Percentiles rank a stretch among this genome's conserved stretches.
Conservation (phyloP, 768 basidiomycete genomes). For the Xanthoconium stramineum region DNA sequence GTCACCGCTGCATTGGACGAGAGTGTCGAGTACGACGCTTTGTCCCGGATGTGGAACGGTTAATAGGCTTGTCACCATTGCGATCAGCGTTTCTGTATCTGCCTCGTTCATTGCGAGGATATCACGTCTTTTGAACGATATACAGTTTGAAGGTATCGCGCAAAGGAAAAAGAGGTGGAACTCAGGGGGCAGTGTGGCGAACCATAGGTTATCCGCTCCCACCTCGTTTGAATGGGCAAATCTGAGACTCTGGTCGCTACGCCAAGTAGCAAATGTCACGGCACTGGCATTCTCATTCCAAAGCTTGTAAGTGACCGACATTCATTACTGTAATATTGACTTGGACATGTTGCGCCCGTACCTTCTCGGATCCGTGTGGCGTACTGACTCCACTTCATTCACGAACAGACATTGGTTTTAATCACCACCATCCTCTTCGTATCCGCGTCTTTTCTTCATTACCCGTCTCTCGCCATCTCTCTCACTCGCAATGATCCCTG, state of each 20-base stretch:
- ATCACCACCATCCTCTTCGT: constrained; percentile 5
- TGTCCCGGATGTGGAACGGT: constrained; percentile 32
- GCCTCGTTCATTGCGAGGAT: constrained; percentile 19
- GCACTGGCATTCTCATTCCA: not conserved
- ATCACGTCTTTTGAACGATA: too few relatives aligned
- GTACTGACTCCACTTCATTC: not conserved
- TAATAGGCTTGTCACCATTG: constrained; percentile 62
- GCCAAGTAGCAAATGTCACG: not conserved
- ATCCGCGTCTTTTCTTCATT: not conserved
- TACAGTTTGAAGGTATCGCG: not conserved
- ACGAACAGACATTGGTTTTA: constrained; percentile 13
- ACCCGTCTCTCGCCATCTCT: not conserved
- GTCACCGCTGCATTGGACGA: constrained; percentile 56
- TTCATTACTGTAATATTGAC: not conserved
- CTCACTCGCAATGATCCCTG: constrained; percentile 10
- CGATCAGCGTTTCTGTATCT: constrained; percentile 70
- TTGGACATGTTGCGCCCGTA: too few relatives aligned
- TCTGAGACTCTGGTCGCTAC: not conserved
- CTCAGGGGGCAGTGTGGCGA: constrained; percentile 1
- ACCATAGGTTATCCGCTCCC: not conserved
- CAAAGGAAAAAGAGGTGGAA: not conserved
- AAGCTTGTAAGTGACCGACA: constrained; percentile 11
- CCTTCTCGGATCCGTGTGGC: not conserved
- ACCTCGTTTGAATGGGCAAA: constrained; percentile 10
- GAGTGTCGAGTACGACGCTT: constrained; percentile 52